Conservation (phyloP, 352 stramenopile genomes). For the Phytophthora rubi region DNA sequence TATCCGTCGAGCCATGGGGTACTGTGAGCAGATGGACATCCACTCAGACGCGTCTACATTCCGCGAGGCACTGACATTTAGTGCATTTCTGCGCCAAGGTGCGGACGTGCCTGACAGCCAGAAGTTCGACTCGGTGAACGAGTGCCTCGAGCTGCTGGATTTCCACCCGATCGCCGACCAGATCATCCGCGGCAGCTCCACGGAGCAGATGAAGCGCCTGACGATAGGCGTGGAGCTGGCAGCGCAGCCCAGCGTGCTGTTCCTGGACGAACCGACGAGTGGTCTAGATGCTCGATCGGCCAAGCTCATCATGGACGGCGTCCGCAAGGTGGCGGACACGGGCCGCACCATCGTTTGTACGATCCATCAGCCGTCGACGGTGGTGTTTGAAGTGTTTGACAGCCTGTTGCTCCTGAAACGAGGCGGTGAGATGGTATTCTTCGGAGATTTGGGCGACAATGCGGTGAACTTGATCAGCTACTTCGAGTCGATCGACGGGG, state of each 20-base stretch:
- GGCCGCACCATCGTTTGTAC: conserved; percentile 26
- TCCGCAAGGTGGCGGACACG: conserved; percentile 19
- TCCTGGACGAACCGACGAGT: conserved; percentile 71
- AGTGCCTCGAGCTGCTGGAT: conserved; percentile 39
- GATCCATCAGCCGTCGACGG: conserved; percentile 19
- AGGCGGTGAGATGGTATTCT: conserved; percentile 24
- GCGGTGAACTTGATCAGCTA: conserved; percentile 56
- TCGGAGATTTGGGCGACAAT: conserved; percentile 38
- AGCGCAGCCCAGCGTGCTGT: conserved; percentile 75
- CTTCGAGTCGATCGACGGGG: conserved; percentile 64
- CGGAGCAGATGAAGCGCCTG: conserved; percentile 50
- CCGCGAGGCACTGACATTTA: conserved; percentile 58
- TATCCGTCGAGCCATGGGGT: conserved; percentile 42
- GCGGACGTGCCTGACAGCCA: conserved; percentile 14
- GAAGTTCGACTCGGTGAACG: conserved; percentile 32
- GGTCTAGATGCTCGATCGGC: conserved; percentile 61
- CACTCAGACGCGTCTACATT: conserved; percentile 86
- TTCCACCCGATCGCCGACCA: conserved; percentile 23
- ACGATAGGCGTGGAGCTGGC: conserved; percentile 67
- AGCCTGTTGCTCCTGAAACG: conserved; percentile 21
- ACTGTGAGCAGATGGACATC: conserved; percentile 81
- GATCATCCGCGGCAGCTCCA: conserved; percentile 38
- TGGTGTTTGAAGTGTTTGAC: conserved; percentile 24
- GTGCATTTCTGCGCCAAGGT: conserved; percentile 66
- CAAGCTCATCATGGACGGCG: conserved; percentile 7